These are phyloP conservation scores for Stachybotrys elegans DNA, from an alignment of 2,329 filamentous ascomycete species.

Conservation along the genomic window DNA sequence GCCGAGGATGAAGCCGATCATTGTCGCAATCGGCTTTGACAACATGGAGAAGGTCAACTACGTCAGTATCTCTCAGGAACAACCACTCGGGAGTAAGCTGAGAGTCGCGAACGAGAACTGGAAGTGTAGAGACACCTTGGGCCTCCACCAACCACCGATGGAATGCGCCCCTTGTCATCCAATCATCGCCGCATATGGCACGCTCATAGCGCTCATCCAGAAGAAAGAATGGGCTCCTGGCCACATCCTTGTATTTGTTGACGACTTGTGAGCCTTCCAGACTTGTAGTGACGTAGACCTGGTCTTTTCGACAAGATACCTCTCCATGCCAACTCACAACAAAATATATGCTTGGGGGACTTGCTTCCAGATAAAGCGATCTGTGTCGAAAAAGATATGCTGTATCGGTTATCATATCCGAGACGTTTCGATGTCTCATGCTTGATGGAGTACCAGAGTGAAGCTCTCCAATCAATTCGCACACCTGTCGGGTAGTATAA, in stretches of 20 bases:
- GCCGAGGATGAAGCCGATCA: not conserved
- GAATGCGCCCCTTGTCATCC: not conserved
- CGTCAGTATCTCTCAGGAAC: not conserved
- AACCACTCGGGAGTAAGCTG: conserved; percentile 1
- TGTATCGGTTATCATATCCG: conserved; percentile 4
- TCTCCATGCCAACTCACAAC: not conserved
- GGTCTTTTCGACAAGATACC: not conserved
- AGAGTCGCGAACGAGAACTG: conserved; percentile 1
- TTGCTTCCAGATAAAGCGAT: not conserved
- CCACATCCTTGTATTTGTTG: conserved; percentile 2
- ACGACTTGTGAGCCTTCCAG: not conserved
- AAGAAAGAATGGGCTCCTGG: conserved; percentile 3
- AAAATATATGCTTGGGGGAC: conserved; percentile 3
- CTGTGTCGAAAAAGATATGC: conserved; percentile 3
- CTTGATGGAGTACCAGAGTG: not conserved
- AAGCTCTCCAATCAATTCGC: conserved; percentile 4
- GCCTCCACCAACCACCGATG: conserved; percentile 4
- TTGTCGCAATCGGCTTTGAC: not conserved
- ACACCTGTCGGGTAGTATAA: conserved; percentile 4
- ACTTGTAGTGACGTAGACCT: conserved; percentile 3
- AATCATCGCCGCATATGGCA: not conserved
- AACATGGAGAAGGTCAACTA: not conserved
- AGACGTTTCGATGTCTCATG: not conserved
- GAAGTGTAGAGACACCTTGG: conserved; percentile 2
- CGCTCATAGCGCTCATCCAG: conserved; percentile 2